Percentiles rank a stretch among this genome's conserved stretches.
Evolutionary conservation across 2,329 filamentous ascomycete genomes (phyloP).

Genomic region (Achaetomium macrosporum): DNA sequence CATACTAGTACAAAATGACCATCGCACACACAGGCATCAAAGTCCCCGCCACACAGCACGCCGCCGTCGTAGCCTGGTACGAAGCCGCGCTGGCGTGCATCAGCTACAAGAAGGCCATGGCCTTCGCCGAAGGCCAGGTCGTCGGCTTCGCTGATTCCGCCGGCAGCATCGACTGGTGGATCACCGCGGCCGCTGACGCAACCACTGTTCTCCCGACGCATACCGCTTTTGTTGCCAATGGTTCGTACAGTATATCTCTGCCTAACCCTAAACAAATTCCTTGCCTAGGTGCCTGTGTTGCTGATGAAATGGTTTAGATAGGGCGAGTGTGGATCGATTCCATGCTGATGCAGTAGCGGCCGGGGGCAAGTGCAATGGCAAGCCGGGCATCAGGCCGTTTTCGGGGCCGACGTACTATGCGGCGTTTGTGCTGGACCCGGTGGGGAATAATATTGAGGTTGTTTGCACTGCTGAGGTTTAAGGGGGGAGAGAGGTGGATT

Average conservation of each 20-base stretch:
- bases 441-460: slow-evolving; percentile 49
- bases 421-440: slow-evolving; percentile 45
- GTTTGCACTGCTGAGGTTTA: not conserved
- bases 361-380: slow-evolving; percentile 44
- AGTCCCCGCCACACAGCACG: slow-evolving; percentile 27
- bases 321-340: slow-evolving; percentile 39
- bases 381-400: slow-evolving; percentile 39
- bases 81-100: slow-evolving; percentile 32
- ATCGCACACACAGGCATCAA: slow-evolving; percentile 33
- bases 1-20: slow-evolving; percentile 25
- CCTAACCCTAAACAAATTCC: not conserved
- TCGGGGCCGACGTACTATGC: slow-evolving; percentile 45
- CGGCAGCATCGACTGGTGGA: slow-evolving; percentile 30
- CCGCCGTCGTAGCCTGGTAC: slow-evolving; percentile 31
- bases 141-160: slow-evolving; percentile 27
- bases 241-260: slow-evolving; percentile 19
- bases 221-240: slow-evolving; percentile 30
- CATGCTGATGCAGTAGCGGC: slow-evolving; percentile 37
- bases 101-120: slow-evolving; percentile 30
- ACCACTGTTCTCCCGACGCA: slow-evolving; percentile 20
- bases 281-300: not conserved
- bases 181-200: slow-evolving; percentile 6
- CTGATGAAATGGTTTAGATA: slow-evolving; percentile 28
- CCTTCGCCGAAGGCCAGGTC: slow-evolving; percentile 26
- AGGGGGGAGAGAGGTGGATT: not conserved